Evolutionary conservation across 2,329 filamentous ascomycete genomes (phyloP).

Genomic region (Stagonosporopsis cucurbitacearum): DNA sequence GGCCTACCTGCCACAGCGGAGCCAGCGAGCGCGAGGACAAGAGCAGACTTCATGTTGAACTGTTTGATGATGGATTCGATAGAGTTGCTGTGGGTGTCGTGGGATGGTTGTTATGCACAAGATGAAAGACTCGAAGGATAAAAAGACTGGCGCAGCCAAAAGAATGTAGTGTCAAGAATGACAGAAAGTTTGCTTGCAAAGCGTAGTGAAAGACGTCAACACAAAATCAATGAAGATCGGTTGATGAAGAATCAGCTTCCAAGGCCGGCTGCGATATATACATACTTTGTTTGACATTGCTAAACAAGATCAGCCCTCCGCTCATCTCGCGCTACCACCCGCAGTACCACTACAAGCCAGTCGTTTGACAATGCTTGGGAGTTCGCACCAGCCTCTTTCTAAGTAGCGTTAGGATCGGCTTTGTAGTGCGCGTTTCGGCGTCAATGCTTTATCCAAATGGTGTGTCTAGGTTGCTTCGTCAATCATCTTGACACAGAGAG

Average conservation of each 20-base stretch:
- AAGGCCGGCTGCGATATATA: constrained; percentile 20
- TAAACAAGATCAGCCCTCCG: constrained; percentile 16
- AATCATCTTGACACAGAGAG: constrained; percentile 14
- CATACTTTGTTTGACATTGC: constrained; percentile 4
- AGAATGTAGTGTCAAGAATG: constrained; percentile 20
- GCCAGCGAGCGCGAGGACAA: constrained; percentile 33
- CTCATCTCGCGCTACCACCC: constrained; percentile 17
- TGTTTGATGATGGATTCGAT: neutral
- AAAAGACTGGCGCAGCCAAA: constrained; percentile 25
- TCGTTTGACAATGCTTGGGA: constrained; percentile 19
- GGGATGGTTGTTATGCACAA: neutral
- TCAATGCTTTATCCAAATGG: constrained; percentile 10
- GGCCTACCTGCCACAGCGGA: constrained; percentile 28
- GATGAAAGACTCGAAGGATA: constrained; percentile 4
- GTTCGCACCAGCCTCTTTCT: constrained; percentile 8
- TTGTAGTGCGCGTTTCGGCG: constrained; percentile 6
- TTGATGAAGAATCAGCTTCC: constrained; percentile 7
- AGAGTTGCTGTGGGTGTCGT: neutral
- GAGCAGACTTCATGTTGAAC: constrained; percentile 30
- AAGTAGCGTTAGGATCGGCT: constrained; percentile 15
- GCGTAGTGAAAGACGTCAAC: constrained; percentile 16
- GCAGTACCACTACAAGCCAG: constrained; percentile 11
- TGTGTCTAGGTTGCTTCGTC: constrained; percentile 8
- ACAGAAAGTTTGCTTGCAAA: constrained; percentile 19
- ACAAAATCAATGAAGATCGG: constrained; percentile 21